Conservation (phyloP, 805 yeast species). For the Zygosaccharomyces pseudorouxii region DNA sequence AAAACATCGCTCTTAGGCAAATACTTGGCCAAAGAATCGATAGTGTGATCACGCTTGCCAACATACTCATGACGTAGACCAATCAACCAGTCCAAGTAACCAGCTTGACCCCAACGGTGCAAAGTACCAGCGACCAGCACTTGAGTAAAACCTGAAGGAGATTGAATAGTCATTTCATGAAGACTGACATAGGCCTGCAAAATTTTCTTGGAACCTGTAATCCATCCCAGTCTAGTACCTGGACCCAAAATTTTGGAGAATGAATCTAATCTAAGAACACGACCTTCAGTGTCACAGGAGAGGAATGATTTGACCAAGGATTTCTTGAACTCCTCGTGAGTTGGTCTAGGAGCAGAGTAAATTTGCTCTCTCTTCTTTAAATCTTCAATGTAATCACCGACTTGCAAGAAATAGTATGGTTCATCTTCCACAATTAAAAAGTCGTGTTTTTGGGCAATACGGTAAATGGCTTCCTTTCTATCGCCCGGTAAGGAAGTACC, state of each 20-base stretch:
- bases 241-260: slow-evolving; percentile 91
- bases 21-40: slow-evolving; percentile 63
- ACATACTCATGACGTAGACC: slow-evolving; percentile 81
- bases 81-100: slow-evolving; percentile 86
- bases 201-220: slow-evolving; percentile 62
- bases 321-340: slow-evolving; percentile 62
- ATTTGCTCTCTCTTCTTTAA: slow-evolving; percentile 31
- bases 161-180: slow-evolving; percentile 78
- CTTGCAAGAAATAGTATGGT: slow-evolving; percentile 94
- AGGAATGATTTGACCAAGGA: slow-evolving; percentile 73
- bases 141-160: slow-evolving; percentile 77
- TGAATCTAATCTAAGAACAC: slow-evolving; percentile 85
- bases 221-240: slow-evolving; percentile 86
- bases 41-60: slow-evolving; percentile 78
- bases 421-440: slow-evolving; percentile 89
- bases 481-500: slow-evolving; percentile 77
- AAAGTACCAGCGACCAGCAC: slow-evolving; percentile 65
- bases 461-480: slow-evolving; percentile 73
- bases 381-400: slow-evolving; percentile 66
- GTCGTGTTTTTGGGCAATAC: slow-evolving; percentile 79
- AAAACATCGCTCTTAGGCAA: slow-evolving; percentile 36
- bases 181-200: slow-evolving; percentile 63
- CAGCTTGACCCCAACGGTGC: slow-evolving; percentile 84
- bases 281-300: slow-evolving; percentile 75
- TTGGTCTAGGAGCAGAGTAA: slow-evolving; percentile 20